Conservation (phyloP, 768 basidiomycete genomes). For the Tricholomella constricta region DNA sequence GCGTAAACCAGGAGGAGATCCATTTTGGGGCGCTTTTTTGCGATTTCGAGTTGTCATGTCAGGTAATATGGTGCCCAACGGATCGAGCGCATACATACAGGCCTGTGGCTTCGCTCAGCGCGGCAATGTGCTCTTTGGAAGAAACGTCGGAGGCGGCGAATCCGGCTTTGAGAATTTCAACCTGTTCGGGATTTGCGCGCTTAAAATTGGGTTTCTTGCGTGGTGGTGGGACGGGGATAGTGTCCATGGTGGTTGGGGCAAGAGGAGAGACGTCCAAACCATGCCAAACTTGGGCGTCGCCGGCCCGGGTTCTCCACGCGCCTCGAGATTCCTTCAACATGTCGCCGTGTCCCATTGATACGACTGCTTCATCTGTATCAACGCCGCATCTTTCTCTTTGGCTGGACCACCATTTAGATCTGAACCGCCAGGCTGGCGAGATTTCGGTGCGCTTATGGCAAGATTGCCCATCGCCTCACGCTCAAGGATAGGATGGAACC, state of each 20-base stretch:
- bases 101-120: slow-evolving; percentile 30
- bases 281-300: neutral
- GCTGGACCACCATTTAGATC: too few relatives aligned
- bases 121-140: slow-evolving; percentile 23
- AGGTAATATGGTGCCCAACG: neutral
- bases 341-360: too few relatives aligned
- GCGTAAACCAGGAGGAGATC: slow-evolving; percentile 37
- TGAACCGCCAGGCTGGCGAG: neutral
- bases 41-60: neutral
- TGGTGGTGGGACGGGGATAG: slow-evolving; percentile 8
- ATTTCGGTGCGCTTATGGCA: neutral
- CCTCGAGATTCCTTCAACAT: too few relatives aligned
- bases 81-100: slow-evolving; percentile 30
- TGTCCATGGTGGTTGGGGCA: slow-evolving; percentile 31
- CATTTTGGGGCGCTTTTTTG: slow-evolving; percentile 31
- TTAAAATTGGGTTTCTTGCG: slow-evolving; percentile 17
- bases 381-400: too few relatives aligned
- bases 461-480: neutral
- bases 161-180: slow-evolving; percentile 26
- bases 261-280: slow-evolving; percentile 29
- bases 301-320: too few relatives aligned
- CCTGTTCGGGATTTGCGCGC: slow-evolving; percentile 28
- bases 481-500: too few relatives aligned
- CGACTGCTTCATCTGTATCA: too few relatives aligned
- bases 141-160: slow-evolving; percentile 23